Evolutionary conservation across 345 rosid species (phyloP).

Genomic region (Citrus maxima): DNA sequence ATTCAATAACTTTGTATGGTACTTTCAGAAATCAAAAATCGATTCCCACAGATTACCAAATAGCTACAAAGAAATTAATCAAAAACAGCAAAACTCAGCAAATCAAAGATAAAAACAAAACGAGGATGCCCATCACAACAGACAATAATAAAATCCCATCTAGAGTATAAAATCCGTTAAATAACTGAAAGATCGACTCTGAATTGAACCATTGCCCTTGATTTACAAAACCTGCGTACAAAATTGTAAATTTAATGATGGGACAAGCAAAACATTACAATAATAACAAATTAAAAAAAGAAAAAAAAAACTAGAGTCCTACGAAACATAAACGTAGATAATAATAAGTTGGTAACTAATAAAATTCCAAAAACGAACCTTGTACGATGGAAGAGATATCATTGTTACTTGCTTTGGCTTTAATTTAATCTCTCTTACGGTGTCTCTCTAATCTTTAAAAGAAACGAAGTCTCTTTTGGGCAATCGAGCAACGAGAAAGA

Average conservation of each 20-base stretch:
- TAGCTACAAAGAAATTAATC: neutral
- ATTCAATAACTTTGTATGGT: neutral
- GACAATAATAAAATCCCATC: neutral
- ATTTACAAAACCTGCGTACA: neutral
- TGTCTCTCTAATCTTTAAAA: neutral
- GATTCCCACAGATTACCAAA: neutral
- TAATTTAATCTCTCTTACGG: neutral
- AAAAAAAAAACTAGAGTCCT: too few relatives aligned
- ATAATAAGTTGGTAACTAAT: neutral
- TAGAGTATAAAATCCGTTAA: neutral
- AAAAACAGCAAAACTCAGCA: neutral
- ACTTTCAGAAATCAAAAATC: neutral
- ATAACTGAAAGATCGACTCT: neutral
- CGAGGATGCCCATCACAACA: neutral
- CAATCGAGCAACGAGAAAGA: neutral
- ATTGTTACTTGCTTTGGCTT: neutral
- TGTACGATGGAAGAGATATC: neutral
- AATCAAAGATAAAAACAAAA: neutral
- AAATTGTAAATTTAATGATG: neutral
- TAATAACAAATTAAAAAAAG: neutral
- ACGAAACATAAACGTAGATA: neutral
- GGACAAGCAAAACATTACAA: neutral
- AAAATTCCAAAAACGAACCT: neutral
- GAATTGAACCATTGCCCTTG: neutral
- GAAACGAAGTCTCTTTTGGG: neutral